A percentile compares a stretch with the other conserved stretches of the same genome.
These are phyloP conservation scores for Neospora caninum DNA, from an alignment of 169 alveolate species.

Conservation along the genomic window DNA sequence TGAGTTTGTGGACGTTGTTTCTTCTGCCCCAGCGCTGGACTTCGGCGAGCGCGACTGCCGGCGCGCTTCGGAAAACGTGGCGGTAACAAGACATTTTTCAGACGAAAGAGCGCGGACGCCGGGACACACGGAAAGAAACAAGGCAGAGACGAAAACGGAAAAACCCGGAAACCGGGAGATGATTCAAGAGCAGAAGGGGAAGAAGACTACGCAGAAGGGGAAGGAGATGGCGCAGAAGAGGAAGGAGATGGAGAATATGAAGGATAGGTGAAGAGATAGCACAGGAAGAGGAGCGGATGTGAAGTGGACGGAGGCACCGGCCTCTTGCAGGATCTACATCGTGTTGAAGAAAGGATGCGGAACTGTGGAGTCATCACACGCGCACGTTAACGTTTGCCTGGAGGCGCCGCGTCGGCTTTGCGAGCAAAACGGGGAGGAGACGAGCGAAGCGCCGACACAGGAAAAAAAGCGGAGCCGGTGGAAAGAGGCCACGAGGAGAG, in stretches of 20 bases:
- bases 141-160: not conserved
- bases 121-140: not conserved
- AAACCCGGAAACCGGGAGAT: not conserved
- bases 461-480: too few relatives aligned
- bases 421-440: too few relatives aligned
- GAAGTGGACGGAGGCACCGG: not conserved
- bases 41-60: not conserved
- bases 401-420: too few relatives aligned
- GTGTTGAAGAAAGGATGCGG: too few relatives aligned
- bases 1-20: not conserved
- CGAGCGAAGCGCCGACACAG: too few relatives aligned
- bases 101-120: not conserved
- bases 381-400: too few relatives aligned
- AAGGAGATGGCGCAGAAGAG: not conserved
- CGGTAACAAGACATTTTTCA: not conserved
- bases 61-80: not conserved
- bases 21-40: constrained; percentile 25
- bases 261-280: not conserved
- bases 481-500: too few relatives aligned
- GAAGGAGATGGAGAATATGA: not conserved
- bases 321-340: too few relatives aligned
- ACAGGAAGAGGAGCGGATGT: not conserved
- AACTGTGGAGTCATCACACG: too few relatives aligned
- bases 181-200: not conserved
- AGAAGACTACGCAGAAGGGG: not conserved